A percentile compares a stretch with the other conserved stretches of the same genome.
Conservation (phyloP, 495 filamentous ascomycete species). For the Extremus antarcticus region DNA sequence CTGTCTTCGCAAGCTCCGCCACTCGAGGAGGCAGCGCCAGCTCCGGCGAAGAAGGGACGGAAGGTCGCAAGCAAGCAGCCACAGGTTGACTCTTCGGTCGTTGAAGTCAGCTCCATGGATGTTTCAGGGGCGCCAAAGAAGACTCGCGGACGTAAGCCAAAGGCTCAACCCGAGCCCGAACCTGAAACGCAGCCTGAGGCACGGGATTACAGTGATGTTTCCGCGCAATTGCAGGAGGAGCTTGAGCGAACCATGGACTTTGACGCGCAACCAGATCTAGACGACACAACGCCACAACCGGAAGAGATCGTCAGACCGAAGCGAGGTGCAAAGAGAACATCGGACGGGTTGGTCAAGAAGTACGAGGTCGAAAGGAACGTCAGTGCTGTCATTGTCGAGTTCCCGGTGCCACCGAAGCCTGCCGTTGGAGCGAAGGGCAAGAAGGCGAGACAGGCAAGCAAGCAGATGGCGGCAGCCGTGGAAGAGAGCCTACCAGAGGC, state of each 20-base stretch:
- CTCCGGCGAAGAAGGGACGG: not conserved
- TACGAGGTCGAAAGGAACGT: not conserved
- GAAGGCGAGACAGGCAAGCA: conserved; percentile 13
- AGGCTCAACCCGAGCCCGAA: conserved; percentile 11
- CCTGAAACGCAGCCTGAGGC: not conserved
- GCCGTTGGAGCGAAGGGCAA: conserved; percentile 16
- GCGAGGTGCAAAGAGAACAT: conserved; percentile 13
- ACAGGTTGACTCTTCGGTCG: conserved; percentile 5
- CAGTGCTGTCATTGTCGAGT: conserved; percentile 3
- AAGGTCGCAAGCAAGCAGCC: conserved; percentile 4
- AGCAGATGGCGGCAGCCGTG: conserved; percentile 3
- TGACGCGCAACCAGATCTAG: conserved; percentile 1
- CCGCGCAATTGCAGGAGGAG: conserved; percentile 18
- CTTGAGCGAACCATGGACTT: conserved; percentile 11
- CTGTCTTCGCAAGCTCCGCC: not conserved
- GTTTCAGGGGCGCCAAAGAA: conserved; percentile 8
- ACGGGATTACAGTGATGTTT: conserved; percentile 7
- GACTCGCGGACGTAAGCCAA: conserved; percentile 12
- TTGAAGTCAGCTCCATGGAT: conserved; percentile 3
- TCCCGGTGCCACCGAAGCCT: conserved; percentile 10
- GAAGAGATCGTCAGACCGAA: conserved; percentile 6
- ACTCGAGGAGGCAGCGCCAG: not conserved
- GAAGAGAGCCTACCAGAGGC: conserved; percentile 4
- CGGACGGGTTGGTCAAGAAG: conserved; percentile 7
- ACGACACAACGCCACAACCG: conserved; percentile 8